Base-by-base conservation (phyloP, 2,329 filamentous ascomycete genomes). In the Fusarium marasasianum region DNA sequence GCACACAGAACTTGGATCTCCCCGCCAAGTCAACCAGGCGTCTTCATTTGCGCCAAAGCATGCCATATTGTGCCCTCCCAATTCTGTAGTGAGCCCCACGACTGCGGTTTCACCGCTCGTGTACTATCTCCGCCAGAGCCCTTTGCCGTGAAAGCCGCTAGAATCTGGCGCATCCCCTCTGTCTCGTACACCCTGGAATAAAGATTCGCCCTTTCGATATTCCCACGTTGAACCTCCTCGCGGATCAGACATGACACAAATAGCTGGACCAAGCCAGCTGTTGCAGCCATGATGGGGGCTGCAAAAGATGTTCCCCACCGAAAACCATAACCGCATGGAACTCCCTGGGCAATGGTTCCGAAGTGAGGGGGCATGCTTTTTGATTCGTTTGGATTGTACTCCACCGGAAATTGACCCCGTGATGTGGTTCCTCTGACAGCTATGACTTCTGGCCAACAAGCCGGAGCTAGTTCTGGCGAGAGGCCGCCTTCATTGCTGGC, bases 221-320 rank as follows among this genome's bases (percentile, higher is more conserved):
- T 17, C 4, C 45, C 20, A 8, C 0, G 6, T 6, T n/a, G 2
- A 0, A 4, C 7, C 31, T n/a, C 45, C 3, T 48, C 5, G 2
- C 1, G 6, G 0, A 12, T n/a, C 4, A 31, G 26, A 48, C 0
- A n/a, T 3, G 45, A 22, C 20, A 22, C 45, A 3, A 8, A n/a
- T 8, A 17, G 14, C 45, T 31, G 45, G 6, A 29, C 6, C 5
- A 47, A 47, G 5, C 24, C 44, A 29, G 44, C 12, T 3, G 44
- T 47, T 13, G 44, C 44, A 11, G 44, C 44, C 26, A 47, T 29
- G 12, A 47, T 29, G 12, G 44, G 44, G 2, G 44, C 44, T 0
- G 44, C 44, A 12, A 22, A 47, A 13, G 44, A 47, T 5, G 24
- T 29, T 3, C 24, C 44, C 44, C 26, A 8, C 12, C 44, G 24